Conservation (phyloP, 805 yeast species). For the Saturnispora halmiae region DNA sequence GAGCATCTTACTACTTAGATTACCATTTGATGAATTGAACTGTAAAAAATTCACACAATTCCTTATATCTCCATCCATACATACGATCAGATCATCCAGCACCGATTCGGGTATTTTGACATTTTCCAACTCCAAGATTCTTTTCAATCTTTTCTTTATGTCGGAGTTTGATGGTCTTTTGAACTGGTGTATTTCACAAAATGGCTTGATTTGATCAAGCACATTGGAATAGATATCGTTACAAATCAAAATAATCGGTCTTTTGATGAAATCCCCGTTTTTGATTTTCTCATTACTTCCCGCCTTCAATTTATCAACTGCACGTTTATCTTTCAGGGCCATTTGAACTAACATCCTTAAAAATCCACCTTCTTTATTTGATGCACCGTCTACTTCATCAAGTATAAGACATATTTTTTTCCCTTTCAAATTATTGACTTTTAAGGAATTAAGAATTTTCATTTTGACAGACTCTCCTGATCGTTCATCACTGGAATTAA, state of each 20-base stretch:
- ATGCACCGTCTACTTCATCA: slow-evolving; percentile 82
- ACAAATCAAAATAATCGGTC: slow-evolving; percentile 91
- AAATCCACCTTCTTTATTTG: slow-evolving; percentile 47
- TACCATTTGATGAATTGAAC: slow-evolving; percentile 32
- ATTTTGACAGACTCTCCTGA: slow-evolving; percentile 45
- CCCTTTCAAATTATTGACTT: slow-evolving; percentile 55
- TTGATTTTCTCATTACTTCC: slow-evolving; percentile 16
- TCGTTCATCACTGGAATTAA: slow-evolving; percentile 80
- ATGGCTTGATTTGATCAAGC: slow-evolving; percentile 63
- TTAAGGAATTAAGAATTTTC: slow-evolving; percentile 52
- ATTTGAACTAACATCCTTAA: slow-evolving; percentile 46
- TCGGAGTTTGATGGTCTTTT: slow-evolving; percentile 45
- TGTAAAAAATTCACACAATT: slow-evolving; percentile 80
- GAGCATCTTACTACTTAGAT: no score
- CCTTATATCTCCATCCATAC: slow-evolving; percentile 76
- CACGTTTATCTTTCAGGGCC: slow-evolving; percentile 51
- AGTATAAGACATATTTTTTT: slow-evolving; percentile 75
- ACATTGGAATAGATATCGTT: slow-evolving; percentile 75
- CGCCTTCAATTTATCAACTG: slow-evolving; percentile 30
- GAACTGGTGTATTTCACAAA: slow-evolving; percentile 64
- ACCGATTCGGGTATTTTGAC: slow-evolving; percentile 35
- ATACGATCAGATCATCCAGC: slow-evolving; percentile 55
- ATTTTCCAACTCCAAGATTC: slow-evolving; percentile 48
- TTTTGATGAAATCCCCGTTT: slow-evolving; percentile 35
- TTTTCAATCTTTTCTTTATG: slow-evolving; percentile 38